A percentile compares a stretch with the other conserved stretches of the same genome.
phyloP scores from a whole-genome alignment of 2,329 filamentous ascomycete species.

The Beauveria sp. region DNA sequence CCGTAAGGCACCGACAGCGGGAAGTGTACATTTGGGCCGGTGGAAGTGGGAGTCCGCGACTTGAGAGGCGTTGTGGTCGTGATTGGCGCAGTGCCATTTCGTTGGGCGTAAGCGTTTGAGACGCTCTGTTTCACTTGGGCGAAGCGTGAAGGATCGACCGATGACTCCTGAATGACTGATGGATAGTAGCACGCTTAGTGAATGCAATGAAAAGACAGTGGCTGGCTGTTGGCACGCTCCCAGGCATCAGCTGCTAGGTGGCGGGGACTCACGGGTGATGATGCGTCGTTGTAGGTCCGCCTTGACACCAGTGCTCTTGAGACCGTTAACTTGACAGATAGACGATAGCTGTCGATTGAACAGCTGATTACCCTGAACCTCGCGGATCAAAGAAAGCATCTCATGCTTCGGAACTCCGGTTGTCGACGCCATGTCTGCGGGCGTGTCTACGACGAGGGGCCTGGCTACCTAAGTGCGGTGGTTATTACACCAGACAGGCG shows the following conservation, averaged over 20 bases:
- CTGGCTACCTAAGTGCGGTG: background rate
- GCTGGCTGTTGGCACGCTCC: background rate
- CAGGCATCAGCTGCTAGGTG: background rate
- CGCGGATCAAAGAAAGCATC: conserved; percentile 36
- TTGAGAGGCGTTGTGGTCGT: conserved; percentile 16
- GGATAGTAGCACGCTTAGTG: background rate
- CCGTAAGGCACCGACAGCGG: background rate
- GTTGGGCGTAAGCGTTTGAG: conserved; percentile 24
- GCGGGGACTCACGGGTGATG: conserved; percentile 57
- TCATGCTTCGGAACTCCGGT: conserved; percentile 31
- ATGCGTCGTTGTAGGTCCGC: conserved; percentile 72
- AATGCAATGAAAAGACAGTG: background rate
- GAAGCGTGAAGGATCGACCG: conserved; percentile 32
- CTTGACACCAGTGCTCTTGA: conserved; percentile 80
- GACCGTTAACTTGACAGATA: conserved; percentile 66
- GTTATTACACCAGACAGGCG: background rate
- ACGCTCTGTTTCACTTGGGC: conserved; percentile 38
- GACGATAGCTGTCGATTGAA: conserved; percentile 62
- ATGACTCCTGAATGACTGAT: conserved; percentile 35
- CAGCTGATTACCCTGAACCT: conserved; percentile 36
- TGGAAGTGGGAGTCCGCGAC: conserved; percentile 11
- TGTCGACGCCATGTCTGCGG: conserved; percentile 19
- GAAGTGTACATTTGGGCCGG: conserved; percentile 12
- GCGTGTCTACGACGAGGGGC: conserved; percentile 1
- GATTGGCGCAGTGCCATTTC: conserved; percentile 20